These are phyloP conservation scores for Albizia julibrissin DNA, from an alignment of 306 rosid genomes.

Conservation along the genomic window DNA sequence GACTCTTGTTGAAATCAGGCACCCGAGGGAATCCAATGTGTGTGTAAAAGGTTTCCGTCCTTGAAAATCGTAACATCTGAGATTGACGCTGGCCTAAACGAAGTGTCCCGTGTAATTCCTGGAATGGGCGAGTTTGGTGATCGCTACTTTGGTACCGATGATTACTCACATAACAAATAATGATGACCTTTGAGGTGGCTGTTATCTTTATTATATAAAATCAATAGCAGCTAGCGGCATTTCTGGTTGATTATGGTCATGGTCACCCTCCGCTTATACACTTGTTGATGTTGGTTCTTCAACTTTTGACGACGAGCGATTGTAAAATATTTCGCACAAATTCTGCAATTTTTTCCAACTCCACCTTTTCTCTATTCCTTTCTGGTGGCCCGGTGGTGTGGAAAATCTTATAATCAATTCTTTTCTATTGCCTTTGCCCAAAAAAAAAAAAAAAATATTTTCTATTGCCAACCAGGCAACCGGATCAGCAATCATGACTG, in stretches of 20 bases:
- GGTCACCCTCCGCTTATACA: not conserved
- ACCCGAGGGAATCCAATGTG: constrained; percentile 96
- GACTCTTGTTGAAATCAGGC: constrained; percentile 50
- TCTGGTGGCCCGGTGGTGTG: not conserved
- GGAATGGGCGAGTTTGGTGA: constrained; percentile 97
- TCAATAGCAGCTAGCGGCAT: not conserved
- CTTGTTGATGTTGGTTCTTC: not conserved
- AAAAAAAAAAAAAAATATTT: no score
- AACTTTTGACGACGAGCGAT: not conserved
- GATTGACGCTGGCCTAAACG: constrained; percentile 77
- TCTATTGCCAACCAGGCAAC: not conserved
- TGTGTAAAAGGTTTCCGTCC: constrained; percentile 78
- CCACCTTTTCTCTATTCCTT: not conserved
- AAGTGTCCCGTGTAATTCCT: constrained; percentile 84
- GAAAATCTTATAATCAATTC: not conserved
- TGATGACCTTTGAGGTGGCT: not conserved
- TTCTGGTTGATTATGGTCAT: not conserved
- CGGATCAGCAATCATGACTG: not conserved
- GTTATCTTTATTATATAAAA: not conserved
- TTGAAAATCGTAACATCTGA: constrained; percentile 95
- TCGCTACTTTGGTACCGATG: constrained; percentile 92
- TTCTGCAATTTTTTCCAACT: not conserved
- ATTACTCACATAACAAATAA: not conserved
- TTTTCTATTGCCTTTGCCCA: not conserved
- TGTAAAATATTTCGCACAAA: not conserved